phyloP scores from a whole-genome alignment of 495 filamentous ascomycete species.

The Podospora didyma region DNA sequence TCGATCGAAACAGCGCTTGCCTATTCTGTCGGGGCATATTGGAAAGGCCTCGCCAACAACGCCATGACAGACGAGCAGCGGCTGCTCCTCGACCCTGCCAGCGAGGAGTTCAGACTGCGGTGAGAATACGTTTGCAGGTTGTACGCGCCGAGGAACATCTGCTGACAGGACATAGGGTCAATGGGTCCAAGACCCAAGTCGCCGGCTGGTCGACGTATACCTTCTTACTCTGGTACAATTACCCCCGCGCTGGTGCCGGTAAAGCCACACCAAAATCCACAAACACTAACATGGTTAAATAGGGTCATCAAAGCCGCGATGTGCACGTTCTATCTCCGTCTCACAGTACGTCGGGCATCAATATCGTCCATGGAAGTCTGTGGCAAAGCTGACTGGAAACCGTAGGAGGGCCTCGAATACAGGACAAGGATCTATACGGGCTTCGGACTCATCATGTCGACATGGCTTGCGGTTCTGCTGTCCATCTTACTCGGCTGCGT shows the following conservation, averaged over 20 bases:
- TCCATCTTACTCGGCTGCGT: conserved; percentile 52
- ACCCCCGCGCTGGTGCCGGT: background rate
- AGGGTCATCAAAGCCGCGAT: conserved; percentile 54
- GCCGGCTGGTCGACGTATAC: conserved; percentile 57
- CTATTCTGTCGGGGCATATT: conserved; percentile 34
- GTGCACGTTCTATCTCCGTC: conserved; percentile 56
- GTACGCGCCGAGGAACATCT: background rate
- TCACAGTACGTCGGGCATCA: conserved; percentile 41
- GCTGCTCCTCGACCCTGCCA: conserved; percentile 35
- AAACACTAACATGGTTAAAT: background rate
- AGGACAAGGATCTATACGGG: conserved; percentile 48
- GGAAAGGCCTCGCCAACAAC: conserved; percentile 56
- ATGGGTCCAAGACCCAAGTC: conserved; percentile 58
- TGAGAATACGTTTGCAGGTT: conserved; percentile 5
- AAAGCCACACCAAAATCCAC: background rate
- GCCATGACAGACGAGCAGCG: conserved; percentile 54
- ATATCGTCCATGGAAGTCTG: background rate
- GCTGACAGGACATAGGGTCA: conserved; percentile 31
- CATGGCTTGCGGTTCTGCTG: conserved; percentile 51
- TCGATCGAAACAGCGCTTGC: conserved; percentile 29
- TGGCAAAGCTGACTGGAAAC: background rate
- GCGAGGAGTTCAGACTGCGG: conserved; percentile 44
- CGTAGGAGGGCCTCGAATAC: conserved; percentile 44
- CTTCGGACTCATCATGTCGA: conserved; percentile 46
- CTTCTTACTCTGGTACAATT: conserved; percentile 43